Base-by-base conservation (phyloP, 208 protist genomes). In the Acanthamoeba castellanii region DNA sequence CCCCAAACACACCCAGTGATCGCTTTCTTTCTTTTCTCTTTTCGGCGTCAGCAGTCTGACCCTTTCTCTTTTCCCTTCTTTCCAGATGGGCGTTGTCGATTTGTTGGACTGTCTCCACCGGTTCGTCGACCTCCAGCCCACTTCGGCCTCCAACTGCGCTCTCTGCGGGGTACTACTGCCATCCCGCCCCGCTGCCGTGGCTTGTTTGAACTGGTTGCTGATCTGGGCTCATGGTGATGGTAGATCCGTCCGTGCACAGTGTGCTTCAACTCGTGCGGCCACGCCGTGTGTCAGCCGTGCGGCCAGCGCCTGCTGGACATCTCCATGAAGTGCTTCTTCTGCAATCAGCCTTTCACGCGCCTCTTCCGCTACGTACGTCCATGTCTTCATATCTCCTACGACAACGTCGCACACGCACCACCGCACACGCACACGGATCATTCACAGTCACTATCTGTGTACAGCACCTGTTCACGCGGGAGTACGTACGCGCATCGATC, bases 241-340 rank as follows among this genome's bases (percentile, higher is more conserved):
- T 81, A 81, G 70, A 81, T 81, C 22, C 70, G 70, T 11, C 70
- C 70, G 30, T 81, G 70, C 34, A 81, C 70, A 18, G 70, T 81
- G 70, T 81, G 70, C 70, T 81, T 81, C 70, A 81, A 81, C 20
- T 81, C 70, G 70, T 81, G 70, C 70, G 70, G 70, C 32, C 70
- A 81, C n/a, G 30, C 70, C 37, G 70, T 81, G 70, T 81, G 70
- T 42, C 70, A 81, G 70, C 70, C 70, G 37, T 81, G 70, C 20
- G 70, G 70, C 37, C 70, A 81, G 70, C 70, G 70, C 70, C 20
- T 81, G 27, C 70, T 50, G 3, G 70, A 81, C 18, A 81, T 81
- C 32, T 50, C 70, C 34, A 81, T 81, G 70, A 81, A 81, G 70
- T 81, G 70, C 20, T 81, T 81, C 70, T 81, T 81, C 32, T 81